Evolutionary conservation across 208 protist species (phyloP), one percentile per base, ranked within the genome.

Genomic region (Leishmania braziliensis): DNA sequence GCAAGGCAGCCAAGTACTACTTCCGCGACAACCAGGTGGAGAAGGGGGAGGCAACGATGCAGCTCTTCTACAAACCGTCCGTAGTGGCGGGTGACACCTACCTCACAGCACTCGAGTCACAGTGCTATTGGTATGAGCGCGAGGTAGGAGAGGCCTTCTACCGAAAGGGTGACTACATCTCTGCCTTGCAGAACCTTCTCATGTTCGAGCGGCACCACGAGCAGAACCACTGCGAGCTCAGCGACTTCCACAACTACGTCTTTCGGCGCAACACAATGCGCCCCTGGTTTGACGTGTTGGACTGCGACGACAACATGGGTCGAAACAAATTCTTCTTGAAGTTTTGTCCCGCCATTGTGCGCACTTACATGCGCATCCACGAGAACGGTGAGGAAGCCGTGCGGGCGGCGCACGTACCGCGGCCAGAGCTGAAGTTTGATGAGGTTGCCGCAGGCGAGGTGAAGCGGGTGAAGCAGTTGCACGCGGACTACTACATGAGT

Each of bases 241-340:
- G 95, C 84, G 98, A 99, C 84, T 99, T 99, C 91, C 98, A 99
- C 92, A 94, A 95, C 82, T 99, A 99, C 87, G 98, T 98, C 73
- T 94, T 99, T 78, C 95, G 97, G 58, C 96, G 98, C 79, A 94
- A 96, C 86, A 99, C 97, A 18, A 92, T 99, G 80, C 92, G 98
- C 56, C 54, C 98, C n/a, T 99, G 99, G 92, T 93, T 99, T 80
- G 86, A 95, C 82, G 90, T 99, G 39, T 83, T 99, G 62, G 86
- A 90, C 71, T 88, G 85, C 80, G 91, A 95, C 77, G 91, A 97
- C 79, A 83, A 93, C 77, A 84, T 95, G 58, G 86, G 88, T 70
- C 78, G 84, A 53, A 95, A 96, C 86, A 93, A 92, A 80, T 96
- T 95, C 83, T 96, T 96, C 80, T 81, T 93, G 53, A 86, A 85